Evolutionary conservation across 2,329 filamentous ascomycete genomes (phyloP), one percentile per base, ranked within the genome.

Genomic region (Emmonsiellopsis sp.): DNA sequence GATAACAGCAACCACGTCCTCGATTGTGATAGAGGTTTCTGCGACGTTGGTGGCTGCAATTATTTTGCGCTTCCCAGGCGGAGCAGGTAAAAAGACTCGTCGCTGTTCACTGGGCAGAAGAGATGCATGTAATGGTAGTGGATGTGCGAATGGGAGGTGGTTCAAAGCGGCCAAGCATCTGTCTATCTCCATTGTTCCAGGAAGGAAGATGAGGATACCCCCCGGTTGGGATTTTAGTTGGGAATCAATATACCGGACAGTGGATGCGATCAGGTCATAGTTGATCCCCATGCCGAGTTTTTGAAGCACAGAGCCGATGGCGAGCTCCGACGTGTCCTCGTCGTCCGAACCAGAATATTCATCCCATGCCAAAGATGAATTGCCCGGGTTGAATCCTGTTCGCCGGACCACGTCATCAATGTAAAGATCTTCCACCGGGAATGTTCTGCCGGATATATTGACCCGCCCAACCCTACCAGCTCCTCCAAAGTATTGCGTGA

Each of bases 1-100:
- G 58, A 98, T 92, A 45, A 98, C 93, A 2, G 88, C 92, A 2
- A 97, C 87, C 51, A 98, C 88, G 65, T 98, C 93, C 65, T 96
- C 91, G 56, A 98, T 98, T 0, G 93, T 98, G 67, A 98, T 97
- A 2, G 93, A 97, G 0, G 93, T 98, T 68, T 98, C 93, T 2
- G 93, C 93, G 2, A 98, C 92, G 63, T 98, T 98, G 44, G 93
- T 98, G 1, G 93, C 88, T 6, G 92, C 88, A 36, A 98, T 87
- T 10, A 98, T 82, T 71, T 98, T 98, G 37, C 93, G 81, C 70
- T 88, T 91, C 0, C 90, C 90, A 2, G 74, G 68, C 0, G 92
- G 91, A 4, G 93, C 74, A 11, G 78, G 77, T 32, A 82, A 78
- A 66, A 98, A 98, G 0, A 98, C 93, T 27, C 83, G 81, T 56